These are phyloP conservation scores for Verticillium zaregamsianum DNA, from an alignment of 2,329 filamentous ascomycete species.

Conservation along the genomic window DNA sequence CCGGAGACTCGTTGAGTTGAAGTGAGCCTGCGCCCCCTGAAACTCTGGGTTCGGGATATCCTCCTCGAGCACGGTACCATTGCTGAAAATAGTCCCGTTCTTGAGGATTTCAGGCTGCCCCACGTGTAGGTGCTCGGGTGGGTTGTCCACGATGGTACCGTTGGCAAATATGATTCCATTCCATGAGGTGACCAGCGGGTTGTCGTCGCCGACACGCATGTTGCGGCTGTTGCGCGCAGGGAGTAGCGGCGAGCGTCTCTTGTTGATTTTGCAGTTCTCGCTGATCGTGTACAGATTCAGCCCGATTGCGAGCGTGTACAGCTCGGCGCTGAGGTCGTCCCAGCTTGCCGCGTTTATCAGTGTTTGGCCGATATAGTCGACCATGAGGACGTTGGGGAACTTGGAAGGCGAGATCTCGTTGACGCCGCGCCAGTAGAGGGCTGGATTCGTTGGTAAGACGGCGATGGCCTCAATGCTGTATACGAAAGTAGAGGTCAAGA, in stretches of 20 bases:
- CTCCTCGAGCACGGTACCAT: constrained; percentile 14
- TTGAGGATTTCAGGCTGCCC: constrained; percentile 16
- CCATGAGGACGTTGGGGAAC: constrained; percentile 25
- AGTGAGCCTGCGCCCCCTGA: not conserved
- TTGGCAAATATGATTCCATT: constrained; percentile 27
- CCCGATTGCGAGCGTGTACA: constrained; percentile 25
- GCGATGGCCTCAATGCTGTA: constrained; percentile 21
- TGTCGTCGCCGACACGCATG: not conserved
- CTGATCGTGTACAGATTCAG: constrained; percentile 26
- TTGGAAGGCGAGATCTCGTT: constrained; percentile 20
- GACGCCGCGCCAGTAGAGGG: constrained; percentile 28
- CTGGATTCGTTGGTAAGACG: constrained; percentile 26
- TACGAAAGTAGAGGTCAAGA: constrained; percentile 19
- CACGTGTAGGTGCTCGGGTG: constrained; percentile 14
- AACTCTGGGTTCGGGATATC: constrained; percentile 18
- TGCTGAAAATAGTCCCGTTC: constrained; percentile 21
- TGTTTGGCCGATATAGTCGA: constrained; percentile 26
- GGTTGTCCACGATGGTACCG: constrained; percentile 20
- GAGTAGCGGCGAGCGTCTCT: constrained; percentile 18
- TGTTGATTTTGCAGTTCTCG: constrained; percentile 25
- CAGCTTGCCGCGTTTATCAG: constrained; percentile 17
- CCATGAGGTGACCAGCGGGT: constrained; percentile 12
- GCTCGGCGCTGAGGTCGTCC: constrained; percentile 24
- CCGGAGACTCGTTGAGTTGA: not conserved
- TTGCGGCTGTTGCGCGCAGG: not conserved